Evolutionary conservation across 2,329 filamentous ascomycete species (phyloP).

Genomic region (Corynespora cassiicola): DNA sequence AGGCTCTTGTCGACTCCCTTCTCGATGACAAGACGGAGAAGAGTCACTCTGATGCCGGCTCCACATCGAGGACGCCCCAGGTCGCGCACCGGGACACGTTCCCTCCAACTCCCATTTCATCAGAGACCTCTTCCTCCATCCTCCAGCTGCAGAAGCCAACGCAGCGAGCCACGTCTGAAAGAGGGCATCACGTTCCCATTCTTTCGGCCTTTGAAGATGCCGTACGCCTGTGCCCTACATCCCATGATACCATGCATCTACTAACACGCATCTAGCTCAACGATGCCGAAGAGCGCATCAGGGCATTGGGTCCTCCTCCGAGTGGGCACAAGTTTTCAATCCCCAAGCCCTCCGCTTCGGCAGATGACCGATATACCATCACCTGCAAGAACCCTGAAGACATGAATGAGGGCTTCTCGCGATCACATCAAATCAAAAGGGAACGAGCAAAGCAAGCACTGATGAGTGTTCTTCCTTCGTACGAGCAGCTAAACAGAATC

Average conservation of each 20-base stretch:
- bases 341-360: constrained; percentile 15
- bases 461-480: constrained; percentile 41
- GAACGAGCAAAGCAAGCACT: constrained; percentile 45
- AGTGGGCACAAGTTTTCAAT: constrained; percentile 24
- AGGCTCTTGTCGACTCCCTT: constrained; percentile 48
- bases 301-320: constrained; percentile 28
- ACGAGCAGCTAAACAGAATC: constrained; percentile 39
- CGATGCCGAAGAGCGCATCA: constrained; percentile 39
- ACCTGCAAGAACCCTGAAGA: constrained; percentile 39
- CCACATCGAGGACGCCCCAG: constrained; percentile 32
- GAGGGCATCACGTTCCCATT: constrained; percentile 44
- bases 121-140: constrained; percentile 32
- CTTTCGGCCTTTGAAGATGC: constrained; percentile 48
- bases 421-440: constrained; percentile 34
- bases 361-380: constrained; percentile 34
- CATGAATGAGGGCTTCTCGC: constrained; percentile 24
- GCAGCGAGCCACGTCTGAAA: constrained; percentile 29
- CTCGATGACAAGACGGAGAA: constrained; percentile 42
- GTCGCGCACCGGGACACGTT: constrained; percentile 31
- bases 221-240: constrained; percentile 26
- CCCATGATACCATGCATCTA: constrained; percentile 1
- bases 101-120: constrained; percentile 42
- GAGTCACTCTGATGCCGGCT: constrained; percentile 32
- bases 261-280: constrained; percentile 39
- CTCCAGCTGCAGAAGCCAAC: constrained; percentile 21